These are phyloP conservation scores for Colletotrichum lindemuthianum DNA, from an alignment of 2,329 filamentous ascomycete species.

Conservation along the genomic window DNA sequence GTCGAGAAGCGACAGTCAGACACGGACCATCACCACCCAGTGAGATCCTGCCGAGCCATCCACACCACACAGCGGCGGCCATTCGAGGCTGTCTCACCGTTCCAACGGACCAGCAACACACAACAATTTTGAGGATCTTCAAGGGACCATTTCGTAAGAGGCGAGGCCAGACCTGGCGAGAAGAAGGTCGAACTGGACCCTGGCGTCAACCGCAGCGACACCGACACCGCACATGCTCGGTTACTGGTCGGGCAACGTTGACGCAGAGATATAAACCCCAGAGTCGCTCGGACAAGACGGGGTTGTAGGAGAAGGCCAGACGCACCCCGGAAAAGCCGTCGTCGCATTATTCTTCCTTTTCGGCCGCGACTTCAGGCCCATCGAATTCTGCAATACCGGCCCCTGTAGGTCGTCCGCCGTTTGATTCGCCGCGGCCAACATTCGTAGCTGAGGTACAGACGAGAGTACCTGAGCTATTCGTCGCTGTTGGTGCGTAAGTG, in stretches of 20 bases:
- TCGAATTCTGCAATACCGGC: constrained; percentile 25
- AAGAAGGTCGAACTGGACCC: background rate
- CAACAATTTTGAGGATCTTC: background rate
- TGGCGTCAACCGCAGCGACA: background rate
- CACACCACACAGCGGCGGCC: constrained; percentile 4
- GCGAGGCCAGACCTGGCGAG: background rate
- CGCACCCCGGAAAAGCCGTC: constrained; percentile 33
- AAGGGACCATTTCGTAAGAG: background rate
- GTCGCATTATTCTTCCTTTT: constrained; percentile 23
- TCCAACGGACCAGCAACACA: background rate
- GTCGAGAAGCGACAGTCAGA: constrained; percentile 9
- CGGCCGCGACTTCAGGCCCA: constrained; percentile 3
- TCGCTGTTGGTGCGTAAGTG: too few species aligned
- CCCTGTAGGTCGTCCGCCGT: background rate
- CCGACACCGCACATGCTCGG: background rate
- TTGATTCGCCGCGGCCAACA: constrained; percentile 13
- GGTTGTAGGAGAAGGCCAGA: constrained; percentile 19
- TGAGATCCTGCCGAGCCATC: constrained; percentile 8
- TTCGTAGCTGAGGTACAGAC: constrained; percentile 11
- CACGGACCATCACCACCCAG: constrained; percentile 2
- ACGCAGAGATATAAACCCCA: constrained; percentile 3
- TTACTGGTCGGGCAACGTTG: background rate
- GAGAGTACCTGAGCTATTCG: background rate
- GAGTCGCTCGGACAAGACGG: constrained; percentile 26
- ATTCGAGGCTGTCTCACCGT: background rate